Evolutionary conservation across 2,329 filamentous ascomycete species (phyloP).

Genomic region (Microdochium trichocladiopsis): DNA sequence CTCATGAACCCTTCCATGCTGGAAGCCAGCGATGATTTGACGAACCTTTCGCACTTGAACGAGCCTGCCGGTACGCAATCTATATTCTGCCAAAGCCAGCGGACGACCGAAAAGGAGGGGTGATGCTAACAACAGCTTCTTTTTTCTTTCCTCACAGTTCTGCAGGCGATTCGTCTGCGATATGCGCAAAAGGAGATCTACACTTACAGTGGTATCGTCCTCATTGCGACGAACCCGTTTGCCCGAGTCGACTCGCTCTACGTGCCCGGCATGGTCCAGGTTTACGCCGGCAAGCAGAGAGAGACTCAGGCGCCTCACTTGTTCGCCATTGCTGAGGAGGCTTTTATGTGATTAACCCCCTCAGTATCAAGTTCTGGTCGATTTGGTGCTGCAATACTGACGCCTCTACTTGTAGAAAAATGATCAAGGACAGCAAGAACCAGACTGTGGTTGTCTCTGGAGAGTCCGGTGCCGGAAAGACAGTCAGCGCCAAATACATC

Average conservation of each 20-base stretch:
- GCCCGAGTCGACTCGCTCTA: conserved; percentile 96
- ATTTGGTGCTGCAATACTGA: conserved; percentile 26
- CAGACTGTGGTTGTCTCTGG: conserved; percentile 99
- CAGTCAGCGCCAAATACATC: conserved; percentile 98
- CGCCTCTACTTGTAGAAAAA: conserved; percentile 56
- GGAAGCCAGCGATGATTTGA: conserved; percentile 96
- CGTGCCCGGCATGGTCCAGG: conserved; percentile 98
- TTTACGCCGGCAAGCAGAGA: conserved; percentile 94
- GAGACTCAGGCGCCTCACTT: conserved; percentile 95
- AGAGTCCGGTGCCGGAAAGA: conserved; percentile 97
- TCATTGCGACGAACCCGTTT: conserved; percentile 98
- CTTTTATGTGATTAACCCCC: conserved; percentile 69
- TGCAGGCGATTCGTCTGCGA: conserved; percentile 94
- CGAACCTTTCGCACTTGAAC: conserved; percentile 95
- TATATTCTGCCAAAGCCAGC: background rate
- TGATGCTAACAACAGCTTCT: conserved; percentile 4
- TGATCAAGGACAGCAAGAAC: conserved; percentile 92
- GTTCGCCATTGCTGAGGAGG: conserved; percentile 97
- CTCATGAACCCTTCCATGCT: conserved; percentile 98
- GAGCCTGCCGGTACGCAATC: conserved; percentile 77
- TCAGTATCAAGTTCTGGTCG: background rate
- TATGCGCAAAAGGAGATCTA: conserved; percentile 99
- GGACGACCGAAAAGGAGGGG: background rate
- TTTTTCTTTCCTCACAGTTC: conserved; percentile 46
- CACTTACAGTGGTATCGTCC: conserved; percentile 96